phyloP scores from a whole-genome alignment of 208 protist genomes.

The Trichomonas tenax region DNA sequence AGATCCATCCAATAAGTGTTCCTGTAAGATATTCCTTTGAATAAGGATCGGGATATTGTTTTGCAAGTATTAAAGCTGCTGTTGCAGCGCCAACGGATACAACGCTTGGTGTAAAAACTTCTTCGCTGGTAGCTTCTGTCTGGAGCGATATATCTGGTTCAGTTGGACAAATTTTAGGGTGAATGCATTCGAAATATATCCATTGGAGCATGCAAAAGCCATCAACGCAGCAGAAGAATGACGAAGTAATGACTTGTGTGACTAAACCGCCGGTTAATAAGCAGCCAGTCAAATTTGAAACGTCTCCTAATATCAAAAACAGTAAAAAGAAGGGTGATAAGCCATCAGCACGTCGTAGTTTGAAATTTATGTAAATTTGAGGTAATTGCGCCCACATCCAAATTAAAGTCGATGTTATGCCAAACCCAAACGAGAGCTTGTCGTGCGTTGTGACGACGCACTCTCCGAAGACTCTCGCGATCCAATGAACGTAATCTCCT shows the following conservation, averaged over 20 bases:
- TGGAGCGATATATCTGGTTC: not conserved
- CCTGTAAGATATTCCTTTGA: not conserved
- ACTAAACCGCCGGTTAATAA: not conserved
- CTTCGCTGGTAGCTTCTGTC: not conserved
- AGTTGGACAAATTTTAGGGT: not conserved
- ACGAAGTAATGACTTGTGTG: constrained; percentile 1
- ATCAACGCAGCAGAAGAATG: not conserved
- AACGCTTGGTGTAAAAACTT: not conserved
- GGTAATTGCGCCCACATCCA: not conserved
- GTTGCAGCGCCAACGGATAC: not conserved
- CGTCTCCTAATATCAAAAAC: not conserved
- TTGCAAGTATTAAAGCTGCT: not conserved
- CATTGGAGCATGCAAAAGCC: not conserved
- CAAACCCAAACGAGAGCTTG: not conserved
- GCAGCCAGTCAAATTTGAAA: not conserved
- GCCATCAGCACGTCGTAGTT: not conserved
- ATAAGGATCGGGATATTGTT: not conserved
- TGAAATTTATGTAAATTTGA: not conserved
- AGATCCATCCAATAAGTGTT: not conserved
- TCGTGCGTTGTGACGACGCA: not conserved
- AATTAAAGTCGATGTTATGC: not conserved
- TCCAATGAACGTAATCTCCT: not conserved
- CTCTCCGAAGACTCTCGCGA: not conserved
- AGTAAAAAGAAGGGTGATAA: not conserved
- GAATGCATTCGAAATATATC: not conserved